Percentiles rank a stretch among this genome's conserved stretches.
Conservation (phyloP, 2,329 filamentous ascomycete genomes). For the Trichoderma guizhouense region DNA sequence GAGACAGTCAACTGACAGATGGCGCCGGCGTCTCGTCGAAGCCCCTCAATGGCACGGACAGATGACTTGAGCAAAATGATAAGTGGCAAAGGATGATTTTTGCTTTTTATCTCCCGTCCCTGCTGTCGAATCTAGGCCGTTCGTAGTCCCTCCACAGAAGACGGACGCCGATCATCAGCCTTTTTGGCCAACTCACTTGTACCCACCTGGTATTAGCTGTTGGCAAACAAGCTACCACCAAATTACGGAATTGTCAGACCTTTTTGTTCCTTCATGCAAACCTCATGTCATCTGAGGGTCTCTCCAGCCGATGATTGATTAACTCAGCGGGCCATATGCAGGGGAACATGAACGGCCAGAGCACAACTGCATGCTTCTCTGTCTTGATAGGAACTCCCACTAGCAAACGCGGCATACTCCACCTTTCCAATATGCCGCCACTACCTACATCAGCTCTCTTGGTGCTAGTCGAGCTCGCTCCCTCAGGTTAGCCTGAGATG, state of each 20-base stretch:
- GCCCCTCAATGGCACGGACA: neutral
- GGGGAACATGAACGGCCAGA: neutral
- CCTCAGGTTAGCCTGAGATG: conserved; percentile 11
- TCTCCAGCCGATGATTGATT: neutral
- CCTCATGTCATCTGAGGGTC: neutral
- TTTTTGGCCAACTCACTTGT: neutral
- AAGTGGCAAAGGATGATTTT: neutral
- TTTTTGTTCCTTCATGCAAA: neutral
- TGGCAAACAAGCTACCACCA: neutral
- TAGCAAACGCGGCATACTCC: neutral
- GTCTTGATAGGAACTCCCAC: neutral
- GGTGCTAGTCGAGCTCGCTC: neutral
- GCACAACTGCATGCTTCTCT: neutral
- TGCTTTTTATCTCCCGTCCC: neutral
- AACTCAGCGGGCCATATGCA: neutral
- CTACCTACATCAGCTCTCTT: conserved; percentile 6
- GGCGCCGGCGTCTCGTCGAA: neutral
- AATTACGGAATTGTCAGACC: neutral
- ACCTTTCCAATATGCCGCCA: neutral
- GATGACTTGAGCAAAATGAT: neutral
- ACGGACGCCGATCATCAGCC: conserved; percentile 1
- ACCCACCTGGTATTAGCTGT: neutral
- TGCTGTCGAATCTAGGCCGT: neutral
- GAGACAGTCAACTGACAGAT: neutral
- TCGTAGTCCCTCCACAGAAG: conserved; percentile 6